A percentile compares a stretch with the other conserved stretches of the same genome.
These are phyloP conservation scores for Multifurca ochricompacta DNA, from an alignment of 768 basidiomycete species.

Conservation along the genomic window DNA sequence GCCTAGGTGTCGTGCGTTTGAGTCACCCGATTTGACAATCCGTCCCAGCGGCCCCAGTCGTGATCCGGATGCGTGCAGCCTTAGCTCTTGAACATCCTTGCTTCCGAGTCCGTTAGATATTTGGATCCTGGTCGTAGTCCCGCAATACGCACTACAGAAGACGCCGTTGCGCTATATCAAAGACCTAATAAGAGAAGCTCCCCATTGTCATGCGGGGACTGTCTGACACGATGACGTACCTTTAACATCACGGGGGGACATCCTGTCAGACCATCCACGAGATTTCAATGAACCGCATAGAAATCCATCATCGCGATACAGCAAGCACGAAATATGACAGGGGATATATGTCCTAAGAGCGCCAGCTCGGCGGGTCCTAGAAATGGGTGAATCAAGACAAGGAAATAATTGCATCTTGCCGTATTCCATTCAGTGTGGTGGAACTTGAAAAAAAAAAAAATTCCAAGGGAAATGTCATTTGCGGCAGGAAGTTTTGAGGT, in stretches of 20 bases:
- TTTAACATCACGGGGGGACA: conserved; percentile 1
- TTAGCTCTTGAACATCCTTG: neutral
- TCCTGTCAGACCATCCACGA: neutral
- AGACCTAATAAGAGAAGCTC: neutral
- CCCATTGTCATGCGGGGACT: neutral
- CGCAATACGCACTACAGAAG: neutral
- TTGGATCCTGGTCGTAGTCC: neutral
- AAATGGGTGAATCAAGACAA: neutral
- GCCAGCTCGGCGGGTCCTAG: neutral
- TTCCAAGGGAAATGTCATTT: conserved; percentile 5
- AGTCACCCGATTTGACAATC: neutral
- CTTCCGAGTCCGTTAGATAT: neutral
- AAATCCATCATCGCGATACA: neutral
- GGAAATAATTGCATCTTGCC: neutral
- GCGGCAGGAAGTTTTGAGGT: neutral
- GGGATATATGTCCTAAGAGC: neutral
- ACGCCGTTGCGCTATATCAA: neutral
- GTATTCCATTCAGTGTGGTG: neutral
- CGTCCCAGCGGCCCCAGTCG: neutral
- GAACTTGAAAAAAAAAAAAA: too few relatives aligned
- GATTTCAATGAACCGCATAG: neutral
- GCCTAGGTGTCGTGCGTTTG: neutral
- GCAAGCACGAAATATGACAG: neutral
- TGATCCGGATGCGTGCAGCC: neutral
- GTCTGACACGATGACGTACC: neutral